Evolutionary conservation across 2,329 filamentous ascomycete species (phyloP).

Genomic region (Pseudogymnoascus sp.): DNA sequence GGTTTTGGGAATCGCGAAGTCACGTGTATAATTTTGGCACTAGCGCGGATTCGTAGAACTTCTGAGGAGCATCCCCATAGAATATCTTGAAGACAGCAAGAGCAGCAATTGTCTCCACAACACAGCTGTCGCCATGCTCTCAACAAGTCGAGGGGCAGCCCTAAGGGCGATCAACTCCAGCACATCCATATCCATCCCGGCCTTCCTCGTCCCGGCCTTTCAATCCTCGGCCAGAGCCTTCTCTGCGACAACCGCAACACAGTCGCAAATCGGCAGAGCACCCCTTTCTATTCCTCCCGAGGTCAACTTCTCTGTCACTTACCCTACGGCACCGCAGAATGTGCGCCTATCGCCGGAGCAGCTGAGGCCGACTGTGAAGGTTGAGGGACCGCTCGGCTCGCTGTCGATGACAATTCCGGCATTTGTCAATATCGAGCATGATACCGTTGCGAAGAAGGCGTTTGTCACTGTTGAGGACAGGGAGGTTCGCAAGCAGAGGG

Average conservation of each 20-base stretch:
- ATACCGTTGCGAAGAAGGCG: conserved; percentile 54
- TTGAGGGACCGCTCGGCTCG: conserved; percentile 75
- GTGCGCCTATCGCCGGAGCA: conserved; percentile 38
- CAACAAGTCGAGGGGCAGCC: conserved; percentile 51
- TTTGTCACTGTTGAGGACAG: conserved; percentile 62
- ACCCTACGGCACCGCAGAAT: conserved; percentile 35
- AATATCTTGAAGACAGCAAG: conserved; percentile 6
- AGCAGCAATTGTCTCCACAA: conserved; percentile 10
- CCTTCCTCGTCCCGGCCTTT: conserved; percentile 67
- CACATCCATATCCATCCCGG: conserved; percentile 49
- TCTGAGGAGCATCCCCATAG: conserved; percentile 5
- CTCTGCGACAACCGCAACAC: conserved; percentile 57
- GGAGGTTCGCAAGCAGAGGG: conserved; percentile 64
- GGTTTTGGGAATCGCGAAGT: neutral
- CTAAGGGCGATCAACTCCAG: conserved; percentile 46
- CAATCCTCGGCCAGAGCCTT: conserved; percentile 50
- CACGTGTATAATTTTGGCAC: neutral
- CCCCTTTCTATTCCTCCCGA: conserved; percentile 74
- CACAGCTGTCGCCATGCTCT: conserved; percentile 48
- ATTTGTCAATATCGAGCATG: conserved; percentile 65
- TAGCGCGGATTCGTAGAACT: conserved; percentile 1
- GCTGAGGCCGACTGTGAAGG: conserved; percentile 57
- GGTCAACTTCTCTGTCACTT: conserved; percentile 66
- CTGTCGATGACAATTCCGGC: conserved; percentile 70
- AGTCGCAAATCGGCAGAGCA: conserved; percentile 79